These are phyloP conservation scores for Oryza nivara DNA, from an alignment of 176 grass and related monocot species.

Conservation along the genomic window DNA sequence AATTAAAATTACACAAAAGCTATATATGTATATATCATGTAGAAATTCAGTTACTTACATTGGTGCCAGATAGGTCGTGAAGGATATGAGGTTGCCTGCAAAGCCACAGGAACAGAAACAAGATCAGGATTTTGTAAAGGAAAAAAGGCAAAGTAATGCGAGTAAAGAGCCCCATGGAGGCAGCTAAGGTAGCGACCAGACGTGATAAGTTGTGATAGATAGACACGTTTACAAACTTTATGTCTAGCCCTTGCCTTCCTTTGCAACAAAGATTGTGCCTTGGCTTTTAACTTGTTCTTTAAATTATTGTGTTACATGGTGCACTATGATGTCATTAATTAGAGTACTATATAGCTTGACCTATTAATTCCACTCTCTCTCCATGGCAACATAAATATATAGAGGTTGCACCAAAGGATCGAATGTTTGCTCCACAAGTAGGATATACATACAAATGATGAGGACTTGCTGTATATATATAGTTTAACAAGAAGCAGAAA, in stretches of 20 bases:
- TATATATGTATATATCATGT: no score
- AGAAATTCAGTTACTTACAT: conserved; percentile 48
- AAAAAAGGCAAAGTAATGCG: not conserved
- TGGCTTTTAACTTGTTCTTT: conserved; percentile 12
- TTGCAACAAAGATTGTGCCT: not conserved
- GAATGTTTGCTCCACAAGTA: not conserved
- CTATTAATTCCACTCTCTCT: not conserved
- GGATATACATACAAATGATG: not conserved
- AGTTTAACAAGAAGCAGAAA: conserved; percentile 3
- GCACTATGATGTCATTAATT: conserved; percentile 16
- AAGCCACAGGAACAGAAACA: conserved; percentile 25
- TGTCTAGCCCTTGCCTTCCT: conserved; percentile 11
- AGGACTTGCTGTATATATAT: not conserved
- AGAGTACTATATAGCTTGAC: not conserved
- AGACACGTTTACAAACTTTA: conserved; percentile 8
- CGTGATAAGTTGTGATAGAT: conserved; percentile 10
- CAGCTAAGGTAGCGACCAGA: not conserved
- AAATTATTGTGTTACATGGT: conserved; percentile 23
- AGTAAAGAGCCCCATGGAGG: not conserved
- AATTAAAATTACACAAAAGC: no score
- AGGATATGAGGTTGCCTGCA: conserved; percentile 90
- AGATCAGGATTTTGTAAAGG: conserved; percentile 20
- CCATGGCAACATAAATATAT: not conserved
- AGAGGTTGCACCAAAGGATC: not conserved
- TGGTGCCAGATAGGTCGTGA: conserved; percentile 72